Conservation (phyloP, 192 early-diverging fungal species). For the Mortierella hygrophila region DNA sequence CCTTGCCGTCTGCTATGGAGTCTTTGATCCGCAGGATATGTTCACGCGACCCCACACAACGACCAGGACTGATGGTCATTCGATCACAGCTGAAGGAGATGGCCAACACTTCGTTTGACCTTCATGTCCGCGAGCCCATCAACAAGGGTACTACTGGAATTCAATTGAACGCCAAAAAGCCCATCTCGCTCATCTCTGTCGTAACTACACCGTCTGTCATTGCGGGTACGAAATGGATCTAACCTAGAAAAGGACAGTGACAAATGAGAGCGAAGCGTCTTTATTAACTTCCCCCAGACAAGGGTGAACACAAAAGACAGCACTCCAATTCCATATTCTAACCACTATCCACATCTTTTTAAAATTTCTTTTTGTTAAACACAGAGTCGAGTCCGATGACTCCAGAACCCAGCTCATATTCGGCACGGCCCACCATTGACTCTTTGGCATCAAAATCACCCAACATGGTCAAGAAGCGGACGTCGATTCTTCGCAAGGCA, state of each 20-base stretch:
- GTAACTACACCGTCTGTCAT: slow-evolving; percentile 47
- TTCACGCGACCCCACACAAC: slow-evolving; percentile 39
- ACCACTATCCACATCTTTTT: not conserved
- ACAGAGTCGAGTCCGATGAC: slow-evolving; percentile 23
- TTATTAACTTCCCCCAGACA: not conserved
- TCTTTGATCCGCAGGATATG: slow-evolving; percentile 51
- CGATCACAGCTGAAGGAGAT: slow-evolving; percentile 55
- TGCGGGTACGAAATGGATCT: slow-evolving; percentile 21
- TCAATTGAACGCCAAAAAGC: slow-evolving; percentile 53
- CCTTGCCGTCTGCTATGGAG: slow-evolving; percentile 43
- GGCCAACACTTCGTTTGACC: slow-evolving; percentile 52
- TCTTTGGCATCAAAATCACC: slow-evolving; percentile 33
- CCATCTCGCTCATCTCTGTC: slow-evolving; percentile 53
- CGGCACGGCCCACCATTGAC: slow-evolving; percentile 7
- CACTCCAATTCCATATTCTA: not conserved
- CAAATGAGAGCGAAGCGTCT: not conserved
- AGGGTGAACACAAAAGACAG: not conserved
- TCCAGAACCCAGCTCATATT: not conserved
- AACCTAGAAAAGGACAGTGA: not conserved
- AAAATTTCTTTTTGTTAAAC: not conserved
- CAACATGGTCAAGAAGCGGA: slow-evolving; percentile 20
- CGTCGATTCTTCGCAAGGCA: slow-evolving; percentile 43
- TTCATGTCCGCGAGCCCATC: slow-evolving; percentile 53
- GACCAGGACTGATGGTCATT: slow-evolving; percentile 40
- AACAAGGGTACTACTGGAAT: slow-evolving; percentile 49